phyloP scores from a whole-genome alignment of 495 filamentous ascomycete genomes.

The Penicillium cataractarum region DNA sequence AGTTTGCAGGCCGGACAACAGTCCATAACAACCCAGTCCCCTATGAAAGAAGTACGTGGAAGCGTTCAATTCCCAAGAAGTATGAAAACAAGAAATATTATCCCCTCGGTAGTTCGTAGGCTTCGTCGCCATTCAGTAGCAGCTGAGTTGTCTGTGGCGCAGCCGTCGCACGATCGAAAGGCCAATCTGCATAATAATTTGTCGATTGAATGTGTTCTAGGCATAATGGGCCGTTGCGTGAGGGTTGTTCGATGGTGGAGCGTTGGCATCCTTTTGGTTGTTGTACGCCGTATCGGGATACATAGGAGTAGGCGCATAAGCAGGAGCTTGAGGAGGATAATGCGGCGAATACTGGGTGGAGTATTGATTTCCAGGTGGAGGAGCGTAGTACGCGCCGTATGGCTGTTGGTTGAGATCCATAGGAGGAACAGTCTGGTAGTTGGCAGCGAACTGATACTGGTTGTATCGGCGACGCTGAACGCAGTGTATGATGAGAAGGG shows the following conservation, averaged over 20 bases:
- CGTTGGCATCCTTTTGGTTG: not conserved
- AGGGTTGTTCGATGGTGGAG: not conserved
- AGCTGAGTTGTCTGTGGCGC: too few species aligned
- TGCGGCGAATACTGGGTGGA: not conserved
- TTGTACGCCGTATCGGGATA: not conserved
- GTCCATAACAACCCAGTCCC: not conserved
- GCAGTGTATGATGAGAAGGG: not conserved
- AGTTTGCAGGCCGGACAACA: not conserved
- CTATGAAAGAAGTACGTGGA: not conserved
- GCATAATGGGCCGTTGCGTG: not conserved
- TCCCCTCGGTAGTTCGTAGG: too few species aligned
- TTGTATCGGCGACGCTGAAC: not conserved
- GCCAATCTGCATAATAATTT: too few species aligned
- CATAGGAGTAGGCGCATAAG: not conserved
- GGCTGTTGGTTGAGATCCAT: slow-evolving; percentile 2
- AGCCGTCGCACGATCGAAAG: too few species aligned
- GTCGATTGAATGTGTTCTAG: too few species aligned
- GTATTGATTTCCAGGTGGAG: not conserved
- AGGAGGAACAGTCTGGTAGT: not conserved
- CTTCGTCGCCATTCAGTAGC: too few species aligned
- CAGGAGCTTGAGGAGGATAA: not conserved
- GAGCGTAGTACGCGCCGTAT: not conserved
- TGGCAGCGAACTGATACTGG: not conserved
- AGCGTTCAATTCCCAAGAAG: not conserved
- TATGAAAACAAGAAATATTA: too few species aligned